These are phyloP conservation scores for Penicillium sp. DNA, from an alignment of 2,329 filamentous ascomycete genomes.

Conservation along the genomic window DNA sequence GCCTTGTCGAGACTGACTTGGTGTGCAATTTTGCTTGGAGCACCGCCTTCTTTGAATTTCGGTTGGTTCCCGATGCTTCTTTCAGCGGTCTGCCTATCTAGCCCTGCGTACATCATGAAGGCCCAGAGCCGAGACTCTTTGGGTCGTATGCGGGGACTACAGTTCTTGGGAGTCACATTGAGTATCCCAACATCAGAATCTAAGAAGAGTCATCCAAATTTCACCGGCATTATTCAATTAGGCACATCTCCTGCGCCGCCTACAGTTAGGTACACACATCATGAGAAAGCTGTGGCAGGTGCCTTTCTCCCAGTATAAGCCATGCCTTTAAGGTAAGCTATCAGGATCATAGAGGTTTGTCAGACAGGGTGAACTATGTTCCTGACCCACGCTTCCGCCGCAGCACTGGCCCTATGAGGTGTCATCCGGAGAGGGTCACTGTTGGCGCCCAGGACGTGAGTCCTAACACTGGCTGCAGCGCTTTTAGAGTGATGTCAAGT, in stretches of 20 bases:
- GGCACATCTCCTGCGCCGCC: slow-evolving; percentile 8
- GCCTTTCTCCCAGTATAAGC: slow-evolving; percentile 1
- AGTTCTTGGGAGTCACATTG: neutral
- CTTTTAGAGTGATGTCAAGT: slow-evolving; percentile 14
- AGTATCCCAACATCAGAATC: neutral
- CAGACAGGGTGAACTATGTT: slow-evolving; percentile 7
- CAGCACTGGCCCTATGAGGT: slow-evolving; percentile 6
- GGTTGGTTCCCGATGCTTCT: neutral
- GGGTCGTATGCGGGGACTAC: neutral
- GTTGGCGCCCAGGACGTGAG: slow-evolving; percentile 8
- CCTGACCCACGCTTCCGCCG: slow-evolving; percentile 7
- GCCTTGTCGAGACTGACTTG: neutral
- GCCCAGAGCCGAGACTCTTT: neutral
- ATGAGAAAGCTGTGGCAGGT: slow-evolving; percentile 8
- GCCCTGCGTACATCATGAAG: neutral
- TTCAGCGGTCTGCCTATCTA: neutral
- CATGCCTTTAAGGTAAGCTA: neutral
- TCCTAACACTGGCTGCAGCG: neutral
- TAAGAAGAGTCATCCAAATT: neutral
- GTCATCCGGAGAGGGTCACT: slow-evolving; percentile 1
- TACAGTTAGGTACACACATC: slow-evolving; percentile 1
- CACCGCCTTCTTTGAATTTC: neutral
- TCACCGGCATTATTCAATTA: neutral
- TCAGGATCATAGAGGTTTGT: slow-evolving; percentile 7
- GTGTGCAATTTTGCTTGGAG: neutral